phyloP scores from a whole-genome alignment of 2,329 filamentous ascomycete genomes.

The Penicillium janthinellum region DNA sequence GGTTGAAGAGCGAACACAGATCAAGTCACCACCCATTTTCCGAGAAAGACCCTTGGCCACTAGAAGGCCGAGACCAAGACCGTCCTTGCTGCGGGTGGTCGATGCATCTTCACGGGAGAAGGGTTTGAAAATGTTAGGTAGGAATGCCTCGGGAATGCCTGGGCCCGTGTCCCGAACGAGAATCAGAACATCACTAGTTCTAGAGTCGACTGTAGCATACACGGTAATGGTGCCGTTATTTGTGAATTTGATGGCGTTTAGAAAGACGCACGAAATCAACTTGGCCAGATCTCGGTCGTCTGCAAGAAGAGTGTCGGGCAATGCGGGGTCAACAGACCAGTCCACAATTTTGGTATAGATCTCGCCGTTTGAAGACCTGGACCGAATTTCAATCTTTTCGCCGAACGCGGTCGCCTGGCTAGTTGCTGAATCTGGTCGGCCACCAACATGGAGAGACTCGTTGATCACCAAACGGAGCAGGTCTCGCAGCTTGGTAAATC shows the following conservation, averaged over 20 bases:
- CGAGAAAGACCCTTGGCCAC: conserved; percentile 72
- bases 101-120: conserved; percentile 71
- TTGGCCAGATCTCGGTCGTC: conserved; percentile 67
- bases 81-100: conserved; percentile 67
- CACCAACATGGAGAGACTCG: conserved; percentile 51
- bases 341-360: conserved; percentile 48
- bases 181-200: conserved; percentile 59
- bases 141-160: conserved; percentile 67
- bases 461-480: conserved; percentile 51
- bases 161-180: conserved; percentile 67
- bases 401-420: conserved; percentile 47
- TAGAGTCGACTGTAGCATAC: conserved; percentile 54
- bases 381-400: conserved; percentile 50
- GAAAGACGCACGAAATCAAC: conserved; percentile 63
- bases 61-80: conserved; percentile 67
- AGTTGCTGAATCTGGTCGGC: conserved; percentile 51
- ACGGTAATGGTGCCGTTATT: conserved; percentile 64
- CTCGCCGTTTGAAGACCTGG: conserved; percentile 48
- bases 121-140: conserved; percentile 68
- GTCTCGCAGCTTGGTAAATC: conserved; percentile 49
- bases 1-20: conserved; percentile 64
- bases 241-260: conserved; percentile 73
- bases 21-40: conserved; percentile 68
- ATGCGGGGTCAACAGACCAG: conserved; percentile 50
- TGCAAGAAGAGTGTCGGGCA: conserved; percentile 52